Evolutionary conservation across 331 rosid species (phyloP).

Genomic region (Acacia pycnantha): DNA sequence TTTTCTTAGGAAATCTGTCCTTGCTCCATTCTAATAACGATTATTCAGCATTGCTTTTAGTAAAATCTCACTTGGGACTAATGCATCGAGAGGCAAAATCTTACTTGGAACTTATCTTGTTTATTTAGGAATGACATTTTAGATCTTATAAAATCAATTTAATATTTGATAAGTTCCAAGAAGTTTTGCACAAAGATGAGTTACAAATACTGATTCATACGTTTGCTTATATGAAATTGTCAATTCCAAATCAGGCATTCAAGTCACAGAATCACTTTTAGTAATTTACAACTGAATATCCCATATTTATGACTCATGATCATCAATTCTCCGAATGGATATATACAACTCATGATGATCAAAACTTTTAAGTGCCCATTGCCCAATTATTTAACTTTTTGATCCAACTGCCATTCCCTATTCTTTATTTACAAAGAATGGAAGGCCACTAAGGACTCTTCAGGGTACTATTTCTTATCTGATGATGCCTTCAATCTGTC

Average conservation of each 20-base stretch:
- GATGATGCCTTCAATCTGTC: too few species aligned
- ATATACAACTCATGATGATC: too few species aligned
- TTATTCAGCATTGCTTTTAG: neutral
- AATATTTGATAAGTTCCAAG: too few species aligned
- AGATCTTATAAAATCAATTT: too few species aligned
- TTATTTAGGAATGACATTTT: neutral
- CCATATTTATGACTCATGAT: too few species aligned
- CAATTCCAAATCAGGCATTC: too few species aligned
- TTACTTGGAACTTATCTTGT: neutral
- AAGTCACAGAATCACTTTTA: too few species aligned
- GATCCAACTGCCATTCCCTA: neutral
- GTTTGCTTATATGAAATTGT: too few species aligned
- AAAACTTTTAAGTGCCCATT: neutral
- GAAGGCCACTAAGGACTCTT: neutral
- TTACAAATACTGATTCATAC: neutral
- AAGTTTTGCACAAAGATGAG: too few species aligned
- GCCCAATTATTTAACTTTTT: too few species aligned
- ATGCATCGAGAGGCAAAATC: neutral
- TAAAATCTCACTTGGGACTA: neutral
- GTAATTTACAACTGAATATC: too few species aligned
- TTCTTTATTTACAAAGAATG: neutral
- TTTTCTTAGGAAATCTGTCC: neutral
- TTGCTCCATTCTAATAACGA: neutral
- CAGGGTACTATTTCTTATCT: too few species aligned
- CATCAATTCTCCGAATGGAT: neutral